Evolutionary conservation across 495 filamentous ascomycete genomes (phyloP).

Genomic region (Entonaema liquescens): DNA sequence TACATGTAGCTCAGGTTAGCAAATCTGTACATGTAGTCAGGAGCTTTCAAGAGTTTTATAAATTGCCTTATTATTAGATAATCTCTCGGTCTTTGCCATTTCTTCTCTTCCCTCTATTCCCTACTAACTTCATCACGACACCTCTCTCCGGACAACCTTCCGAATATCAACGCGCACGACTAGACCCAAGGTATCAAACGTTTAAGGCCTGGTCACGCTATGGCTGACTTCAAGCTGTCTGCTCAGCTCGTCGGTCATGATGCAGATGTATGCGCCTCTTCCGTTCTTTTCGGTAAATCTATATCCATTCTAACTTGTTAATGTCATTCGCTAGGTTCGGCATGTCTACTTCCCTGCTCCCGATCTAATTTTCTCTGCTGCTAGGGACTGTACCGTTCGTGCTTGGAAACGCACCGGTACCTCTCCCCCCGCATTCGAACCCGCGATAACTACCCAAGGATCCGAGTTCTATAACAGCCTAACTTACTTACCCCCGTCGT

Average conservation of each 20-base stretch:
- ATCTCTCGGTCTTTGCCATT: background rate
- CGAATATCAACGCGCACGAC: background rate
- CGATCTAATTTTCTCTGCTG: slow-evolving; percentile 80
- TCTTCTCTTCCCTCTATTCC: no score
- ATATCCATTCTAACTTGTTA: slow-evolving; percentile 28
- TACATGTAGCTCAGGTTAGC: no score
- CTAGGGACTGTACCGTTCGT: slow-evolving; percentile 89
- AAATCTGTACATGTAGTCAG: no score
- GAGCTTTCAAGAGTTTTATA: background rate
- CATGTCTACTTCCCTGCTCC: slow-evolving; percentile 81
- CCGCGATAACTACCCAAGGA: slow-evolving; percentile 76
- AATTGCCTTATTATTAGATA: background rate
- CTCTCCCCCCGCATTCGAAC: slow-evolving; percentile 75
- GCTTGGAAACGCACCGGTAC: slow-evolving; percentile 74
- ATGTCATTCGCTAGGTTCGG: slow-evolving; percentile 71
- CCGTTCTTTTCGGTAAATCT: background rate
- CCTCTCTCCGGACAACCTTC: background rate
- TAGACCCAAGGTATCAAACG: background rate
- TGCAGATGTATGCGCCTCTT: slow-evolving; percentile 74
- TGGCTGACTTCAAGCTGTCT: slow-evolving; percentile 78
- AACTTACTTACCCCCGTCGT: slow-evolving; percentile 76
- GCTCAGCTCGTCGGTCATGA: slow-evolving; percentile 81
- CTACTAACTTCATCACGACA: background rate
- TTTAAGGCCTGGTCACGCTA: slow-evolving; percentile 27
- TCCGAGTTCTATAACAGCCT: slow-evolving; percentile 86